These are phyloP conservation scores for Umbilicaria muhlenbergii DNA, from an alignment of 495 filamentous ascomycete genomes.

Conservation along the genomic window DNA sequence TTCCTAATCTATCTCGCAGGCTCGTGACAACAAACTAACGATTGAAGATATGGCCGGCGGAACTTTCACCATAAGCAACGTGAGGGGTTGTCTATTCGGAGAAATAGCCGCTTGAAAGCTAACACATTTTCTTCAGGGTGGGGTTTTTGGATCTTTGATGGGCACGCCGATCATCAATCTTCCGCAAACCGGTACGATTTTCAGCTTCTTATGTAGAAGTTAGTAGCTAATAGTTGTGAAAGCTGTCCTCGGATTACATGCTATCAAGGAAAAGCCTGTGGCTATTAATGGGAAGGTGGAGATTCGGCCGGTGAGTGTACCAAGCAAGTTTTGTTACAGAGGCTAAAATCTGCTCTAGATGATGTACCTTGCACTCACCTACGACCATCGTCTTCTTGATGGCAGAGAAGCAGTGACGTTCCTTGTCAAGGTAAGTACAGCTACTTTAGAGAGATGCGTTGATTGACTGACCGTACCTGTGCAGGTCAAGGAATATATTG, in stretches of 20 bases:
- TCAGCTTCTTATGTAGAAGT: background rate
- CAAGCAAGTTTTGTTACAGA: background rate
- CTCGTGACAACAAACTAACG: slow-evolving; percentile 88
- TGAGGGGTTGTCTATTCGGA: slow-evolving; percentile 14
- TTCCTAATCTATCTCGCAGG: slow-evolving; percentile 28
- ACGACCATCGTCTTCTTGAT: slow-evolving; percentile 90
- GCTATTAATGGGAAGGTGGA: slow-evolving; percentile 84
- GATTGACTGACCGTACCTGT: slow-evolving; percentile 8
- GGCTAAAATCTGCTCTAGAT: slow-evolving; percentile 38
- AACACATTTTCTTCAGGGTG: slow-evolving; percentile 27
- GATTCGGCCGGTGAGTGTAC: slow-evolving; percentile 54
- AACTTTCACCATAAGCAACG: slow-evolving; percentile 98
- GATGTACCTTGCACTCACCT: slow-evolving; percentile 98
- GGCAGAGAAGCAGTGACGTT: slow-evolving; percentile 95
- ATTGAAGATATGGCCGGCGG: slow-evolving; percentile 99
- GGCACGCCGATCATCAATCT: slow-evolving; percentile 99
- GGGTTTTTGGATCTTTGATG: slow-evolving; percentile 72
- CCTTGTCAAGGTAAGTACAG: slow-evolving; percentile 58
- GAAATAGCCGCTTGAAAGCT: background rate
- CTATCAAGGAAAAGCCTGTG: slow-evolving; percentile 89
- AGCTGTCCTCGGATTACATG: slow-evolving; percentile 92
- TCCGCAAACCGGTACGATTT: slow-evolving; percentile 58
- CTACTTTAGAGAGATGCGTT: background rate
- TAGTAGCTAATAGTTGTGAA: slow-evolving; percentile 10
- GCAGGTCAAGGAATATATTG: slow-evolving; percentile 86